phyloP scores from a whole-genome alignment of 225 moss, liverwort and hornwort species.

The Straminergon stramineum region DNA sequence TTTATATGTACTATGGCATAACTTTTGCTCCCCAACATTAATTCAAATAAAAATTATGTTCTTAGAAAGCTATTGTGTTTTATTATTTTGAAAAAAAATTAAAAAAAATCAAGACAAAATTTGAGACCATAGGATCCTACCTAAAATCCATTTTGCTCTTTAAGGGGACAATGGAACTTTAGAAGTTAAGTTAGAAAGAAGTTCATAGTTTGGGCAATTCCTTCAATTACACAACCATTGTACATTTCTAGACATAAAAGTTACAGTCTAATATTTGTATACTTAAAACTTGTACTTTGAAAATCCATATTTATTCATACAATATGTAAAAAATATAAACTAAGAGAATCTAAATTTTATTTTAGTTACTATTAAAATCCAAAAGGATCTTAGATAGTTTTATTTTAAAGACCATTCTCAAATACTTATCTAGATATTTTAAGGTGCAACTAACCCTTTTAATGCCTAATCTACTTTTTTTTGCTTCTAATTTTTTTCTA shows the following conservation, averaged over 20 bases:
- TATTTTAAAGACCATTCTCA: not conserved
- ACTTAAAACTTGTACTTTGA: not conserved
- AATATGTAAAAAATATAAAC: not conserved
- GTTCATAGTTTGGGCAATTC: not conserved
- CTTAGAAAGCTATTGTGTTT: no score
- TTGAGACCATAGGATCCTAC: no score
- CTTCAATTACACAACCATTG: accelerated
- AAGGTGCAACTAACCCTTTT: no score
- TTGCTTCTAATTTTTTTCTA: not conserved
- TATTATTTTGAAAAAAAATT: no score
- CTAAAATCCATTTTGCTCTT: no score
- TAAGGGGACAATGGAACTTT: no score
- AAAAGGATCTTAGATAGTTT: not conserved
- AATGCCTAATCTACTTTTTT: accelerated
- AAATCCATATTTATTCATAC: not conserved
- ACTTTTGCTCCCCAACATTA: no score
- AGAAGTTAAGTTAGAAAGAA: not conserved
- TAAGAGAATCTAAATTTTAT: not conserved
- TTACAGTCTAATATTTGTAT: not conserved
- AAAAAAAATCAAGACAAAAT: no score
- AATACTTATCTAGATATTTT: not conserved
- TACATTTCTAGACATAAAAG: not conserved
- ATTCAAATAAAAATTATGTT: no score
- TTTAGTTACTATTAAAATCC: not conserved
- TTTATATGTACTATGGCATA: no score